Evolutionary conservation across 1,139 yeast genomes (phyloP), one percentile per base, ranked within the genome.

Genomic region (Blastobotrys elegans): DNA sequence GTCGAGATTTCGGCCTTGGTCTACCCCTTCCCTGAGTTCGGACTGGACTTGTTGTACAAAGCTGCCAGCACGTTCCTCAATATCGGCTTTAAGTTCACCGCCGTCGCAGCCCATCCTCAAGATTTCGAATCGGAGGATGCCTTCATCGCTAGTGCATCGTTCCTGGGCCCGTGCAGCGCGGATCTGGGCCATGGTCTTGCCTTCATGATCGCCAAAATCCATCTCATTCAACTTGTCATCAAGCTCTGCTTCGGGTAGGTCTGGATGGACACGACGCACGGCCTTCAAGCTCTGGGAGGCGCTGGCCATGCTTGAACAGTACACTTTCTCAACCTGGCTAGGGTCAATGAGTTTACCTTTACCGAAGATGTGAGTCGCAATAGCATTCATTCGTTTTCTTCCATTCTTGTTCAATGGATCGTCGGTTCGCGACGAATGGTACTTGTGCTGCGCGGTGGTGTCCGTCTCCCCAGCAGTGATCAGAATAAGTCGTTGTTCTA

Each of bases 61-160:
- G n/a, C 10, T 11, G 4, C 26, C n/a, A 8, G 26, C 16, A 13
- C 38, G 5, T 11, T 34, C 38, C n/a, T 34, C 38, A 34, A 34
- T 34, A 34, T 34, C 38, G 10, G 38, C 38, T 7, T 24, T 5
- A n/a, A 34, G 18, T 14, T 34, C 38, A 34, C 38, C 38, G 18
- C 38, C 38, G 24, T 34, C 38, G 26, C 38, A 34, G 4, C 38
- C 38, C 38, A 34, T 34, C n/a, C 18, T 34, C 8, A 34, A 18
- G n/a, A 34, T 24, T 6, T 34, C 38, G 26, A 20, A 34, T 34
- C 38, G 22, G n/a, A 34, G 18, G 18, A 34, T 34, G 13, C 38
- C 38, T 34, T 34, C 38, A 18, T 34, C 38, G 8, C 38, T 34
- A n/a, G 38, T 34, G 24, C 38, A 34, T 34, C 38, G 24, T 7